phyloP scores from a whole-genome alignment of 192 early-diverging fungal species.

The Glomus cerebriforme region DNA sequence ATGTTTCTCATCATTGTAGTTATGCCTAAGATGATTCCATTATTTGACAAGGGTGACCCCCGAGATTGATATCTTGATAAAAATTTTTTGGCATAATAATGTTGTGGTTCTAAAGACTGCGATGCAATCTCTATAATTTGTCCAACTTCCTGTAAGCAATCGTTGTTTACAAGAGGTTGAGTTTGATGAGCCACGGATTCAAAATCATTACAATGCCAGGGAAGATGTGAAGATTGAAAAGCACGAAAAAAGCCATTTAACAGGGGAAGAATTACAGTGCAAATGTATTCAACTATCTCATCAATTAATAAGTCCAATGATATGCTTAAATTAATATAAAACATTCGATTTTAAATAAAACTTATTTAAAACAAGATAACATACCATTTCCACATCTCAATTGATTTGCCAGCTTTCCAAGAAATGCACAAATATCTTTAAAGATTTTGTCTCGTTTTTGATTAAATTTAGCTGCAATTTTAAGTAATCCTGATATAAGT shows the following conservation, averaged over 20 bases:
- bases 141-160: constrained; percentile 47
- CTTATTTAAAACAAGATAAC: neutral
- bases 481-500: constrained; percentile 37
- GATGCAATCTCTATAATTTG: constrained; percentile 42
- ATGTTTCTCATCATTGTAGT: constrained; percentile 58
- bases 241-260: constrained; percentile 60
- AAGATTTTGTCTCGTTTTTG: constrained; percentile 39
- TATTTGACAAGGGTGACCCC: constrained; percentile 52
- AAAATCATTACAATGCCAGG: constrained; percentile 51
- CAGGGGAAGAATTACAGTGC: constrained; percentile 60
- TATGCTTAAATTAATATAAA: neutral
- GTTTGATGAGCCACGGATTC: constrained; percentile 48
- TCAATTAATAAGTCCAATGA: neutral
- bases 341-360: neutral
- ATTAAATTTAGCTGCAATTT: constrained; percentile 35
- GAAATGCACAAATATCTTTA: constrained; percentile 35
- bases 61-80: constrained; percentile 49
- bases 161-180: constrained; percentile 50
- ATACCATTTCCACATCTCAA: constrained; percentile 36
- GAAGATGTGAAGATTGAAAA: constrained; percentile 49
- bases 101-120: constrained; percentile 37
- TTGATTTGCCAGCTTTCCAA: constrained; percentile 34
- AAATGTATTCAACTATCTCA: constrained; percentile 43
- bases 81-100: constrained; percentile 51
- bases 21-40: constrained; percentile 53